phyloP scores from a whole-genome alignment of 139 green algal genomes.

The Limnomonas spitsbergensis region DNA sequence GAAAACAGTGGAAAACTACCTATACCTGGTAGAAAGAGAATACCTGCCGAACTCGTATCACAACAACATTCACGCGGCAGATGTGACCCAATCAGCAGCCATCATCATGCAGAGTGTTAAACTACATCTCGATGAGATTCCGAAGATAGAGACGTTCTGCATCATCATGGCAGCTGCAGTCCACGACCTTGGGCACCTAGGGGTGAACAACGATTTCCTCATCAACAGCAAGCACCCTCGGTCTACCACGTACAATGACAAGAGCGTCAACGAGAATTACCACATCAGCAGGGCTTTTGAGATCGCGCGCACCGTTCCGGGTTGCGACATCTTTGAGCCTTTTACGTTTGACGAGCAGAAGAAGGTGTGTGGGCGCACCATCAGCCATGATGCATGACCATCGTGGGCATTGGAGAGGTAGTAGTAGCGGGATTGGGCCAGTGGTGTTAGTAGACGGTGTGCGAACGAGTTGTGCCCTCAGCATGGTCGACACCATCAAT shows the following conservation, averaged over 20 bases:
- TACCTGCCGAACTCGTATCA: conserved; percentile 64
- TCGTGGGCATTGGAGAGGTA: too few species aligned
- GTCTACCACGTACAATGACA: conserved; percentile 59
- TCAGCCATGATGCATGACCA: too few species aligned
- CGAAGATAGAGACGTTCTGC: conserved; percentile 56
- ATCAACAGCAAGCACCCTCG: conserved; percentile 51
- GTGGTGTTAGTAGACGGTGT: too few species aligned
- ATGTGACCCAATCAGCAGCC: conserved; percentile 61
- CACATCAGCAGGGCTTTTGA: conserved; percentile 53
- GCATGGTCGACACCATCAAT: too few species aligned
- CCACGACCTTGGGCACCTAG: conserved; percentile 61
- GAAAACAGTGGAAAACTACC: conserved; percentile 41
- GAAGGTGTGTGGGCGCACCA: conserved; percentile 30
- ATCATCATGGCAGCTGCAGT: conserved; percentile 59
- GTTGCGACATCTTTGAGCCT: conserved; percentile 43
- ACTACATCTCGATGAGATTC: conserved; percentile 33
- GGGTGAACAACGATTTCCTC: conserved; percentile 68
- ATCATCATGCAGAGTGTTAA: conserved; percentile 46
- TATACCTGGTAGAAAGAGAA: conserved; percentile 39
- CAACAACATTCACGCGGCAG: conserved; percentile 64
- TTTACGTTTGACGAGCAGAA: conserved; percentile 53
- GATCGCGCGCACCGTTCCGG: conserved; percentile 32
- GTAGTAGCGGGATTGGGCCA: too few species aligned
- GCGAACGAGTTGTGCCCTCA: too few species aligned
- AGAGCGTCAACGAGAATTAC: conserved; percentile 62